These are phyloP conservation scores for Claviceps digitariae DNA, from an alignment of 2,329 filamentous ascomycete species.

Conservation along the genomic window DNA sequence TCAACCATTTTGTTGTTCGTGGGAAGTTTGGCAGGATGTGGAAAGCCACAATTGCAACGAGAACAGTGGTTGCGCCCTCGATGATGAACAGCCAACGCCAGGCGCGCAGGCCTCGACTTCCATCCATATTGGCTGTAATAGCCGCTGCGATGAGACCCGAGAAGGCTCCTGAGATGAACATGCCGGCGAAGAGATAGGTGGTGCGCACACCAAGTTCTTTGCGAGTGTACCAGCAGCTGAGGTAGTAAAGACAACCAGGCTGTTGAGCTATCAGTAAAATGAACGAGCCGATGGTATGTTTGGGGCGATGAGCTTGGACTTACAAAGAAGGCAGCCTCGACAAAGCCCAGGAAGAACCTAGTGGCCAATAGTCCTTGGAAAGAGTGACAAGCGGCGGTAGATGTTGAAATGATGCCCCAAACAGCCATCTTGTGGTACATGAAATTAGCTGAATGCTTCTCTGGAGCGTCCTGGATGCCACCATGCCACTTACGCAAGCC, in stretches of 20 bases:
- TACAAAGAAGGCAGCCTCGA: constrained; percentile 26
- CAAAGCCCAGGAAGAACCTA: constrained; percentile 26
- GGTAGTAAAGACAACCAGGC: background rate
- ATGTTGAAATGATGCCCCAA: constrained; percentile 13
- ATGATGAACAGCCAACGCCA: constrained; percentile 23
- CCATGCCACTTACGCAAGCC: constrained; percentile 21
- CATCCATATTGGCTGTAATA: constrained; percentile 21
- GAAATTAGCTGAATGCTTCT: background rate
- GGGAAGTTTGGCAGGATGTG: constrained; percentile 36
- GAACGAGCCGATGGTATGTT: constrained; percentile 20
- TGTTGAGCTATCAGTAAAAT: background rate
- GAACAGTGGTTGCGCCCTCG: constrained; percentile 16
- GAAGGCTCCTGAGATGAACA: constrained; percentile 23
- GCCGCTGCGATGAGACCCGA: constrained; percentile 30
- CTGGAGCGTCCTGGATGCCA: background rate
- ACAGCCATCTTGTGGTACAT: background rate
- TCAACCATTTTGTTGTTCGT: constrained; percentile 27
- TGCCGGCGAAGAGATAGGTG: constrained; percentile 30
- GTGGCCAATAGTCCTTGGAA: constrained; percentile 28
- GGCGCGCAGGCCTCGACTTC: constrained; percentile 13
- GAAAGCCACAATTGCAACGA: constrained; percentile 35
- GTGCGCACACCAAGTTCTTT: constrained; percentile 31
- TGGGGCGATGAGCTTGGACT: constrained; percentile 20
- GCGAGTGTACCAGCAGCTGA: constrained; percentile 35
- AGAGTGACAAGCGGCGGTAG: constrained; percentile 26